These are phyloP conservation scores for Cavenderia fasciculata DNA, from an alignment of 78 protist genomes.

Conservation along the genomic window DNA sequence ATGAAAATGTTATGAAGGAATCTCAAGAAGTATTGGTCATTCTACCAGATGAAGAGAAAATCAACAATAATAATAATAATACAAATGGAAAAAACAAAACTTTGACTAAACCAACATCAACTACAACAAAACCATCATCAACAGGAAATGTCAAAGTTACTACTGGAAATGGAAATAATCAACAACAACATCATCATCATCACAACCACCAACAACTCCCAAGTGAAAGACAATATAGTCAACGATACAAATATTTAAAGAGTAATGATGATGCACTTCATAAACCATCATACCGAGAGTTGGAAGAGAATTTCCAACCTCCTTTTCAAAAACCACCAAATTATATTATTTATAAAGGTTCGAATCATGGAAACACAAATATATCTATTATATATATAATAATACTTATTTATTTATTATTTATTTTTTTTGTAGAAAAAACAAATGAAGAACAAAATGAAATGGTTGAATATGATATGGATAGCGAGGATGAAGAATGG, in stretches of 20 bases:
- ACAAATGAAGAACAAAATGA: constrained; percentile 29
- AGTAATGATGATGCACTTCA: constrained; percentile 14
- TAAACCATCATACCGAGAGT: constrained; percentile 29
- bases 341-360: constrained; percentile 44
- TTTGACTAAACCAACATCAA: not conserved
- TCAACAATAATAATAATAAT: not conserved
- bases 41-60: not conserved
- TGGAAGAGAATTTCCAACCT: constrained; percentile 1
- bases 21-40: not conserved
- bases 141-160: not conserved
- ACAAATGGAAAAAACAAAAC: not conserved
- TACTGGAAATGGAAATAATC: not conserved
- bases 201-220: constrained; percentile 14
- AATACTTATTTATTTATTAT: too few species aligned
- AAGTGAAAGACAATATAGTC: constrained; percentile 38
- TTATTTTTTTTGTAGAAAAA: too few species aligned
- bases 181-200: not conserved
- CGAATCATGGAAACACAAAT: too few species aligned
- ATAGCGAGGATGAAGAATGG: constrained; percentile 79
- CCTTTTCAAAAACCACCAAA: constrained; percentile 36
- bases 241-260: constrained; percentile 43
- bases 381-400: too few species aligned
- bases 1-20: not conserved
- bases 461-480: constrained; percentile 76
- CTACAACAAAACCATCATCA: not conserved